Evolutionary conservation across 1,284 basidiomycete species (phyloP), one percentile per base, ranked within the genome.

Genomic region (Marasmius fiardii): DNA sequence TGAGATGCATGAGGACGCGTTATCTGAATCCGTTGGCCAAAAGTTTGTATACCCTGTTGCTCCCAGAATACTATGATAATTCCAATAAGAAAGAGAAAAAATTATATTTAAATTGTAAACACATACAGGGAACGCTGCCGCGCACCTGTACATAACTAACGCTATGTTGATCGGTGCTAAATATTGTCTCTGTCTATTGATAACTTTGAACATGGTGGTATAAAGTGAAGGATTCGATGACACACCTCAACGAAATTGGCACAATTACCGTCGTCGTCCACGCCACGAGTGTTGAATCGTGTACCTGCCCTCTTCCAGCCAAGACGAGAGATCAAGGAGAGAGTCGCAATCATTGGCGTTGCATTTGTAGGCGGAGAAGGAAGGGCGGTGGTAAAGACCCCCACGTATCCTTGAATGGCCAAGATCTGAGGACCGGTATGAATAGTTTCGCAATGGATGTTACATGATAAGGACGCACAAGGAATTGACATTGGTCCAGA

Each of bases 241-340:
- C 77, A 55, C 64, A 86, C 92, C 82, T 98, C 96, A 34, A 97
- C 97, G 72, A 98, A 98, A 68, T 99, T 98, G 49, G 97, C 97
- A 18, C 92, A 92, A 67, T 97, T 90, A 39, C 97, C 96, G 64
- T 98, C 94, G 68, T 99, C 97, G 67, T 99, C 97, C 21, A 99
- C 91, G 0, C 97, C 97, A 56, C 97, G 84, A 2, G 95, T 96
- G 67, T 98, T 96, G 77, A 98, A 99, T 31, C 97, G 85, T 18
- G 97, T 98, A 1, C 97, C 97, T 18, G 97, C 96, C 59, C 95
- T 82, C 71, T 95, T 96, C 86, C 92, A 96, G 33, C 95, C 91
- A 7, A 99, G 78, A 24, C 96, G 80, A 8, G 90, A 93, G 53
- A 97, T 89, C 56, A 98, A 72, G 2, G 88, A 85, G 16, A 96